Evolutionary conservation across 2,329 filamentous ascomycete genomes (phyloP).

Genomic region (Aspergillus brunneoviolaceus): DNA sequence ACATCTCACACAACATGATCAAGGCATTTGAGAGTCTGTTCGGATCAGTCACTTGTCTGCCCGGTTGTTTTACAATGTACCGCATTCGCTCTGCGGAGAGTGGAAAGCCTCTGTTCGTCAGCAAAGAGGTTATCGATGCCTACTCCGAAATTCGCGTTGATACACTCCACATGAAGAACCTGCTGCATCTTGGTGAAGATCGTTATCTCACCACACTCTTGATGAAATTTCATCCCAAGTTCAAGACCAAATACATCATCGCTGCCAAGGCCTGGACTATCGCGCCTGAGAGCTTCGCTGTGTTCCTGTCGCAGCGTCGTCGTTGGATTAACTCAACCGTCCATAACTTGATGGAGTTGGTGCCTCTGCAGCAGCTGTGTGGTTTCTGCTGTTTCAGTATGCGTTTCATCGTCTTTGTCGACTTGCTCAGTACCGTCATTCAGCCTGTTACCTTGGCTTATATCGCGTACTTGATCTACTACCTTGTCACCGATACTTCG

Average conservation of each 20-base stretch:
- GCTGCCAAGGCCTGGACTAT: constrained; percentile 94
- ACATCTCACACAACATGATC: constrained; percentile 94
- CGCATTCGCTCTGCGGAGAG: constrained; percentile 90
- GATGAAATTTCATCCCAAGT: constrained; percentile 86
- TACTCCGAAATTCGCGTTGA: constrained; percentile 95
- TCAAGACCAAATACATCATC: constrained; percentile 98
- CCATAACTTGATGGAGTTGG: constrained; percentile 94
- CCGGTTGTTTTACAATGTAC: constrained; percentile 99
- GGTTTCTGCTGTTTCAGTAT: constrained; percentile 99
- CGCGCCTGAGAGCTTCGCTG: constrained; percentile 86
- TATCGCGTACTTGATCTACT: constrained; percentile 82
- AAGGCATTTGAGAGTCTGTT: constrained; percentile 98
- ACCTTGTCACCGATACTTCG: constrained; percentile 60
- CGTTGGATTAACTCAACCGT: constrained; percentile 99
- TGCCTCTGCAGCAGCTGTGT: constrained; percentile 88
- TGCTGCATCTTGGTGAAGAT: constrained; percentile 95
- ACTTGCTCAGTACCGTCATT: constrained; percentile 86
- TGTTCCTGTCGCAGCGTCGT: constrained; percentile 97
- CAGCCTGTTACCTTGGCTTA: constrained; percentile 90
- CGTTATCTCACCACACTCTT: constrained; percentile 93
- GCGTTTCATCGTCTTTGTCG: constrained; percentile 95
- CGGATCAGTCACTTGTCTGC: constrained; percentile 93
- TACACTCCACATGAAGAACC: constrained; percentile 97
- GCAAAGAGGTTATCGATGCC: constrained; percentile 80
- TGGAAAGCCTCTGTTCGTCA: constrained; percentile 95